Base-by-base conservation (phyloP, 345 rosid species). In the Brassica napus region DNA sequence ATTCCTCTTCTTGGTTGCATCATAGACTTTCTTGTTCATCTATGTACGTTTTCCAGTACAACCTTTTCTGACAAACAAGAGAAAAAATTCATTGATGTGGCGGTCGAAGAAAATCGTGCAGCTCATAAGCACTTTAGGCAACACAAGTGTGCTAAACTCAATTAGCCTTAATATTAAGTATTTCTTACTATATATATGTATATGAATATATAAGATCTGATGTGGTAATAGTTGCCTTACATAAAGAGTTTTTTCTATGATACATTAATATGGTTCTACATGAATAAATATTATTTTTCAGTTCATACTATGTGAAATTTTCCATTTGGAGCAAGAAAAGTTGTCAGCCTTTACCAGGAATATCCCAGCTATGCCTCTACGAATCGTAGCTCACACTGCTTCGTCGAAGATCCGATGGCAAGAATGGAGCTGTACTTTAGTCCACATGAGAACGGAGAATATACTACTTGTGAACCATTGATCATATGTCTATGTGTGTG, bases 1-100 rank as follows among this genome's bases (percentile, higher is more conserved):
- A 47, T 34, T 68, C 74, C 69, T 49, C 82, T 79, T 47, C 74
- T 79, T 73, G 82, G 70, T 73, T 79, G 78, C 74, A 79, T 79
- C 65, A 65, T 79, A 7, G 82, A 79, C 18, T 47, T 35, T 60
- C 24, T 79, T 49, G 34, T 79, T 60, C 82, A 44, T 60, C 24
- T 79, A 11, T 49, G 61, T 34, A 34, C 14, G 8, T 10, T 10
- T 18, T 73, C 60, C 47, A 62, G 31, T 6, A 42, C 42, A 61
- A 23, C 30, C 18, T 65, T 31, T 39, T 21, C 60, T 3, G 68
- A 78, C 0, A 55, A 73, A 3, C 65, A 73, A 79, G 70, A 21
- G 6, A 37, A 73, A 68, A 42, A 60, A 12, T 42, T 24, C 15
- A 44, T 79, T 2, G 73, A 73, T 55, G 39, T 5, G 59, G 74